These are phyloP conservation scores for Pleurotus eryngii DNA, from an alignment of 768 basidiomycete species.

Conservation along the genomic window DNA sequence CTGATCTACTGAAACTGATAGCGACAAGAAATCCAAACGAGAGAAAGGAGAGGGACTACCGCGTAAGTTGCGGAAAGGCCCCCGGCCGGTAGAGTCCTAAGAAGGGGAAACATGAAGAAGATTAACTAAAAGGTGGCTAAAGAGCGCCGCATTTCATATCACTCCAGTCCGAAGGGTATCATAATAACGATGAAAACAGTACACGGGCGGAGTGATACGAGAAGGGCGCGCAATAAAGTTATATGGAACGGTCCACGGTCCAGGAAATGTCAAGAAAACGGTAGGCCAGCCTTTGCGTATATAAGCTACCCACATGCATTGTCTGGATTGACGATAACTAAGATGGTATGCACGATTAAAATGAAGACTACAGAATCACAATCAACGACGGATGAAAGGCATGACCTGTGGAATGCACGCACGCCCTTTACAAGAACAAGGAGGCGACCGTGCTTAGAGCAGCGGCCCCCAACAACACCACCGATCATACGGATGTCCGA, in stretches of 20 bases:
- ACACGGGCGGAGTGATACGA: neutral
- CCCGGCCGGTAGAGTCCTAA: too few relatives aligned
- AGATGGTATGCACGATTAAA: neutral
- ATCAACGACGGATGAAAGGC: neutral
- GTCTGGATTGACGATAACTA: too few relatives aligned
- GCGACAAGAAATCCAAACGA: too few relatives aligned
- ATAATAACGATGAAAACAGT: neutral
- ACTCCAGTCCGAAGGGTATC: too few relatives aligned
- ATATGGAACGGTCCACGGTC: slow-evolving; percentile 3
- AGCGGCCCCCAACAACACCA: neutral
- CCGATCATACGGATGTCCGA: neutral
- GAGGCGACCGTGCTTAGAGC: neutral
- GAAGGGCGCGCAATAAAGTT: neutral
- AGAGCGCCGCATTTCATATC: too few relatives aligned
- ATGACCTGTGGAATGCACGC: neutral
- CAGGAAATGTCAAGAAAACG: neutral
- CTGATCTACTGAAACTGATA: too few relatives aligned
- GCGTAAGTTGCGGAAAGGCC: too few relatives aligned
- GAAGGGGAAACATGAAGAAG: too few relatives aligned
- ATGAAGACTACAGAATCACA: neutral
- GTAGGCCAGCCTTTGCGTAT: neutral
- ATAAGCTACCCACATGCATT: neutral
- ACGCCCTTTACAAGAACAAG: neutral
- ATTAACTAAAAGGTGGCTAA: too few relatives aligned
- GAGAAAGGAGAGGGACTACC: too few relatives aligned